Conservation (phyloP, 176 grass and related monocot genomes). For the Avena eriantha region DNA sequence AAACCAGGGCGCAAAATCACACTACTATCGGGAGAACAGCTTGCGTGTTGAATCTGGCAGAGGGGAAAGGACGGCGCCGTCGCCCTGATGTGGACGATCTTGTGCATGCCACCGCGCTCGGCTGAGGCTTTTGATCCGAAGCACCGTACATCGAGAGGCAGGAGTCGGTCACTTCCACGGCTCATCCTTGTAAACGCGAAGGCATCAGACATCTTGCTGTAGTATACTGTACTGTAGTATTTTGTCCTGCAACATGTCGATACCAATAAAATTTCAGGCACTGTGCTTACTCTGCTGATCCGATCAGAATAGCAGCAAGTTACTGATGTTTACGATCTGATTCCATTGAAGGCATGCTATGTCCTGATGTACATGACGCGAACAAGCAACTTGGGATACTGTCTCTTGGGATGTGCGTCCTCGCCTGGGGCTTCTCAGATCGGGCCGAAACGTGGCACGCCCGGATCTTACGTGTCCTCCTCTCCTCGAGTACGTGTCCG, state of each 20-base stretch:
- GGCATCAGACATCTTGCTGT: not conserved
- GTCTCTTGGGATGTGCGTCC: not conserved
- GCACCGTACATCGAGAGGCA: not conserved
- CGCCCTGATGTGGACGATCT: not conserved
- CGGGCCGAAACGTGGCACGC: conserved; percentile 21
- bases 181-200: not conserved
- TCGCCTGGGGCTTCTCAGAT: not conserved
- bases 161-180: too few relatives aligned
- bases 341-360: not conserved
- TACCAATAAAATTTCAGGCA: not conserved
- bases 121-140: not conserved
- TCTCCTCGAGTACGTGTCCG: not conserved
- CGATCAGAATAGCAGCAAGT: not conserved
- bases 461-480: conserved; percentile 25
- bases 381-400: not conserved
- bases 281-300: not conserved
- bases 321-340: not conserved
- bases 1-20: conserved; percentile 70
- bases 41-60: conserved; percentile 59
- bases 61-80: conserved; percentile 33
- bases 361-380: not conserved
- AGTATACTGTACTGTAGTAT: not conserved
- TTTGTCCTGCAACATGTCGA: not conserved
- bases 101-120: not conserved
- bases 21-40: conserved; percentile 83